phyloP scores from a whole-genome alignment of 345 rosid species.

The Abelmoschus esculentus region DNA sequence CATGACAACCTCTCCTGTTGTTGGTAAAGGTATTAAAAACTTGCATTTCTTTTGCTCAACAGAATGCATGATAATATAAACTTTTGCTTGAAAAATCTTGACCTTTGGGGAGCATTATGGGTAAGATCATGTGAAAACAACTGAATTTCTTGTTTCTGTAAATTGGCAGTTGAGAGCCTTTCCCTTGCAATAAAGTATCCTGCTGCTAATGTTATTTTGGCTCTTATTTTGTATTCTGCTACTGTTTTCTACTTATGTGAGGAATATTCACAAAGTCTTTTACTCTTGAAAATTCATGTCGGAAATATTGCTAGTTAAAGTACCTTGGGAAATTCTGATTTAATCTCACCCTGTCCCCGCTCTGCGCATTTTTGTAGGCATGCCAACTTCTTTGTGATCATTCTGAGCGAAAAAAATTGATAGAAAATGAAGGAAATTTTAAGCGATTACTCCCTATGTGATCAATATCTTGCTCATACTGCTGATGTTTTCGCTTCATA shows the following conservation, averaged over 20 bases:
- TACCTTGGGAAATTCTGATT: constrained; percentile 5
- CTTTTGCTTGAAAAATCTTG: constrained; percentile 62
- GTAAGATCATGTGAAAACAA: constrained; percentile 33
- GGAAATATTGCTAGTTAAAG: not conserved
- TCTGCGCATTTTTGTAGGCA: constrained; percentile 40
- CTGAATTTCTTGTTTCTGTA: constrained; percentile 7
- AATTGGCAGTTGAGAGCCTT: not conserved
- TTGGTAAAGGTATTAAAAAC: constrained; percentile 65
- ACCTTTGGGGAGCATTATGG: constrained; percentile 75
- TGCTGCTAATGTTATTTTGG: not conserved
- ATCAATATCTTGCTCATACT: constrained; percentile 56
- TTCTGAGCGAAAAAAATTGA: constrained; percentile 36
- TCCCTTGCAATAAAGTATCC: not conserved
- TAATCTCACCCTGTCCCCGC: not conserved
- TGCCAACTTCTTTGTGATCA: constrained; percentile 54
- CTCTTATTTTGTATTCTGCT: not conserved
- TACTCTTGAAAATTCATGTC: not conserved
- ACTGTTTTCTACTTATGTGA: not conserved
- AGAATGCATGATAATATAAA: no score
- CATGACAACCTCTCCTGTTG: constrained; percentile 96
- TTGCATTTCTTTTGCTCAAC: constrained; percentile 25
- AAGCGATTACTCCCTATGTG: constrained; percentile 37
- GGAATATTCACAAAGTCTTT: not conserved
- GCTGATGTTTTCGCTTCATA: constrained; percentile 37
- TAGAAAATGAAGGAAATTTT: constrained; percentile 49